Conservation (phyloP, 2,329 filamentous ascomycete genomes). For the Dothideomycetes sp. region DNA sequence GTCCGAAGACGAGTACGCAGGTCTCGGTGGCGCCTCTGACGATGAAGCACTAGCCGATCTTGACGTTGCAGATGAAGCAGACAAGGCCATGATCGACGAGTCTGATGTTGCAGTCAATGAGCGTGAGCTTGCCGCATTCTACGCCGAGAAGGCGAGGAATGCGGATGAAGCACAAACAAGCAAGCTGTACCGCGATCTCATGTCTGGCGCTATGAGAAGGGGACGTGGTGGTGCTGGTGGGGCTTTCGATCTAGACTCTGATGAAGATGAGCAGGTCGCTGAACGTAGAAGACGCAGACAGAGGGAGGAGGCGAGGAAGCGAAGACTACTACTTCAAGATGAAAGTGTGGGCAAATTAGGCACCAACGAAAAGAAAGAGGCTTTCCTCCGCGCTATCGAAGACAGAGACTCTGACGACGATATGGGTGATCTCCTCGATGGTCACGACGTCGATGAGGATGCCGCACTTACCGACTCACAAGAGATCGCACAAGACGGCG, state of each 20-base stretch:
- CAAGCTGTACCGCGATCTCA: constrained; percentile 87
- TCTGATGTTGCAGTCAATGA: constrained; percentile 68
- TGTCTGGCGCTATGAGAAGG: constrained; percentile 73
- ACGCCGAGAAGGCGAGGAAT: constrained; percentile 69
- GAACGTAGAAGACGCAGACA: constrained; percentile 72
- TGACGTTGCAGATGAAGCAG: constrained; percentile 61
- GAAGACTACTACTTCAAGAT: constrained; percentile 75
- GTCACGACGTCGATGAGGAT: constrained; percentile 35
- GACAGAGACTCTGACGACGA: constrained; percentile 58
- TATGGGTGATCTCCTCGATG: constrained; percentile 63
- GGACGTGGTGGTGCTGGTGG: constrained; percentile 52
- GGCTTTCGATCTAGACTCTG: constrained; percentile 59
- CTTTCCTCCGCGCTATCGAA: constrained; percentile 83
- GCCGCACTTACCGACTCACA: constrained; percentile 26
- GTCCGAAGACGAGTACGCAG: constrained; percentile 96
- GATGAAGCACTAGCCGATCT: constrained; percentile 77
- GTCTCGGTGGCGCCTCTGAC: constrained; percentile 78
- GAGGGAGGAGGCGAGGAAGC: constrained; percentile 81
- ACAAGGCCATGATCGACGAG: constrained; percentile 83
- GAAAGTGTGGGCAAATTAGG: constrained; percentile 58
- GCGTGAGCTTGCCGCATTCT: constrained; percentile 71
- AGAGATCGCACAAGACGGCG: background rate
- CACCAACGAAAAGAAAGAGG: constrained; percentile 75
- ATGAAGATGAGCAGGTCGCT: constrained; percentile 72
- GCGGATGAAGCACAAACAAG: constrained; percentile 80